These are phyloP conservation scores for Beta lomatogona DNA, from an alignment of 179 eudicot genomes.

Conservation along the genomic window DNA sequence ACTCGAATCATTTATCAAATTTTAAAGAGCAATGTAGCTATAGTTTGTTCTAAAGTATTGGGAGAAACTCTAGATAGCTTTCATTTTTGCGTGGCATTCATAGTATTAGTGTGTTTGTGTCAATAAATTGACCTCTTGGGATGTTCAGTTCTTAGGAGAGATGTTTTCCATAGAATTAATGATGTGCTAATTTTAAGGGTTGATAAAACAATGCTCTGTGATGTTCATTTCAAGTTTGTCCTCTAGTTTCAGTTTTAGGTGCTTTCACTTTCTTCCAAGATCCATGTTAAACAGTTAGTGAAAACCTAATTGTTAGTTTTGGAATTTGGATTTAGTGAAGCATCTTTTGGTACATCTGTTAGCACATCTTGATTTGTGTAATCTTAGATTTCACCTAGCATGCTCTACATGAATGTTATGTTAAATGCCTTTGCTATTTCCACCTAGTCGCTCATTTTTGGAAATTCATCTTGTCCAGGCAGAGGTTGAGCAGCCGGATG, in stretches of 20 bases:
- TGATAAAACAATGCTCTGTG: background rate
- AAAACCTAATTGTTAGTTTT: too few species aligned
- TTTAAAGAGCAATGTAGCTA: background rate
- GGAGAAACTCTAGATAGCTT: too few species aligned
- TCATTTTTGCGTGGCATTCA: background rate
- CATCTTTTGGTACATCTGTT: too few species aligned
- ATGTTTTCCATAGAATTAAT: background rate
- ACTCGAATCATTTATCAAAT: background rate
- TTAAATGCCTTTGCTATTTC: background rate
- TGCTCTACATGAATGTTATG: background rate
- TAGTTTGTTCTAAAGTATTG: background rate
- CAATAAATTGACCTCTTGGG: background rate
- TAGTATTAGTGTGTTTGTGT: too few species aligned
- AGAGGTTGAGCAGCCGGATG: slow-evolving; percentile 62
- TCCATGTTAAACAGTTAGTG: background rate
- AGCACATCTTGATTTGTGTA: background rate
- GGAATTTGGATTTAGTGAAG: background rate
- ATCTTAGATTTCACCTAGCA: background rate
- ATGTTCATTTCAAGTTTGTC: background rate
- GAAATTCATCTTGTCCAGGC: slow-evolving; percentile 44
- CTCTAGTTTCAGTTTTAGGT: background rate
- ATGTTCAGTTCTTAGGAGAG: too few species aligned
- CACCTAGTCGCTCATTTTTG: slow-evolving; percentile 6
- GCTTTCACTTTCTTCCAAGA: background rate
- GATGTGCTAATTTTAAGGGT: background rate